phyloP scores from a whole-genome alignment of 139 green algal species.

The Dunaliella sp. region DNA sequence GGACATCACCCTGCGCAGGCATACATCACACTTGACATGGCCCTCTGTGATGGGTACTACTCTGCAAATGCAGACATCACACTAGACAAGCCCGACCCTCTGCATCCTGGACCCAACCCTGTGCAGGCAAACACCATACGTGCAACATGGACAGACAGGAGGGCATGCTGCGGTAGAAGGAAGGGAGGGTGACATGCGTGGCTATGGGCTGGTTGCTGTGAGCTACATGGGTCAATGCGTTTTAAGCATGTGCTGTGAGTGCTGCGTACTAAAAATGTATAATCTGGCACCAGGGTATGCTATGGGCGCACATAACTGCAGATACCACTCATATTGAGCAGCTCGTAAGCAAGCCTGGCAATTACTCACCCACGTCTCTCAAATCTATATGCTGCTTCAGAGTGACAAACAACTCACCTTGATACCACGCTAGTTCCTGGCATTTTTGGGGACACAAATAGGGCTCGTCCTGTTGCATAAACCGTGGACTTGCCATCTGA shows the following conservation, averaged over 20 bases:
- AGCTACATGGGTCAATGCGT: too few relatives aligned
- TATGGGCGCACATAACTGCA: too few relatives aligned
- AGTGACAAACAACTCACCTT: background rate
- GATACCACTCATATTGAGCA: too few relatives aligned
- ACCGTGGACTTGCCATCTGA: conserved; percentile 48
- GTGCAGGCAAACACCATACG: too few relatives aligned
- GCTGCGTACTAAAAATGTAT: background rate
- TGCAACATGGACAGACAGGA: background rate
- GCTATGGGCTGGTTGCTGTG: too few relatives aligned
- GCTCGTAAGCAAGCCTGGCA: too few relatives aligned
- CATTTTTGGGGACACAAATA: conserved; percentile 71
- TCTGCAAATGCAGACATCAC: background rate
- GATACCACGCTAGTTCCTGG: background rate
- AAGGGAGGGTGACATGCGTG: too few relatives aligned
- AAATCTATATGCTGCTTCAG: too few relatives aligned
- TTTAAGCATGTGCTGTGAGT: background rate
- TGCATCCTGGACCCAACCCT: too few relatives aligned
- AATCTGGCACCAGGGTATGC: background rate
- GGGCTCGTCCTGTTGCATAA: conserved; percentile 69
- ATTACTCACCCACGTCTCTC: too few relatives aligned
- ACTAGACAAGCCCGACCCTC: too few relatives aligned
- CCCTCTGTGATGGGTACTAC: background rate
- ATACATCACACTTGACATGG: background rate
- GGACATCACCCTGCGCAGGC: background rate
- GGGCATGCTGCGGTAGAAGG: background rate